phyloP scores from a whole-genome alignment of 2,329 filamentous ascomycete species.

The Epichloe amarillans region DNA sequence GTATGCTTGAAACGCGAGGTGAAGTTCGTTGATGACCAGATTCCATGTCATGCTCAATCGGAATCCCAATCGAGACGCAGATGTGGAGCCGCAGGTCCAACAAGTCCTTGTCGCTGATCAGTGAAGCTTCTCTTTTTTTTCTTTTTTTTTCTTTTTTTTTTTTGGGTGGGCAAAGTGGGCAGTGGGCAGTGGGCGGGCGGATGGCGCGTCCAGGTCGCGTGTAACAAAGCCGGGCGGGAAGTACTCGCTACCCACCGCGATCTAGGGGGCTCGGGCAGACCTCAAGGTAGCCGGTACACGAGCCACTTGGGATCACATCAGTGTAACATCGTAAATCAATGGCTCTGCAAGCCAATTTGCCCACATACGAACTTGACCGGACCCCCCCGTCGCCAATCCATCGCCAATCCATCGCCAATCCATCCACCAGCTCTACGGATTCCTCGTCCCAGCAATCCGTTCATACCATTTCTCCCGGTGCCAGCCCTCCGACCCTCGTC shows the following conservation, averaged over 20 bases:
- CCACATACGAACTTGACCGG: too few relatives aligned
- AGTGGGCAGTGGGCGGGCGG: too few relatives aligned
- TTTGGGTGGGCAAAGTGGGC: too few relatives aligned
- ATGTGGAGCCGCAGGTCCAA: neutral
- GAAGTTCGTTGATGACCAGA: too few relatives aligned
- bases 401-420: neutral
- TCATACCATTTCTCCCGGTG: neutral
- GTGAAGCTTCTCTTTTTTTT: neutral
- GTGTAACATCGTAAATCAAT: neutral
- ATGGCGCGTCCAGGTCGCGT: constrained; percentile 3
- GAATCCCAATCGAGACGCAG: too few relatives aligned
- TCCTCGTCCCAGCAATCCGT: neutral
- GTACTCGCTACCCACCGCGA: neutral
- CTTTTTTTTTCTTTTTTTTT: too few relatives aligned
- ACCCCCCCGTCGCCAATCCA: neutral
- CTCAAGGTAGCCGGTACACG: neutral
- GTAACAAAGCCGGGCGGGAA: neutral
- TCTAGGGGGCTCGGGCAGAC: fast-evolving
- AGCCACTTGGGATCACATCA: neutral
- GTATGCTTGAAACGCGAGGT: too few relatives aligned
- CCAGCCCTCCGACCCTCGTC: neutral
- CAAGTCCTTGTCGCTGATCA: neutral
- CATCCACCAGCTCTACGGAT: neutral
- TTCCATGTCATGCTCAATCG: neutral
- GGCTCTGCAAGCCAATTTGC: too few relatives aligned